Base-by-base conservation (phyloP, 139 green algal genomes). In the Chlamydomonas asymmetrica region DNA sequence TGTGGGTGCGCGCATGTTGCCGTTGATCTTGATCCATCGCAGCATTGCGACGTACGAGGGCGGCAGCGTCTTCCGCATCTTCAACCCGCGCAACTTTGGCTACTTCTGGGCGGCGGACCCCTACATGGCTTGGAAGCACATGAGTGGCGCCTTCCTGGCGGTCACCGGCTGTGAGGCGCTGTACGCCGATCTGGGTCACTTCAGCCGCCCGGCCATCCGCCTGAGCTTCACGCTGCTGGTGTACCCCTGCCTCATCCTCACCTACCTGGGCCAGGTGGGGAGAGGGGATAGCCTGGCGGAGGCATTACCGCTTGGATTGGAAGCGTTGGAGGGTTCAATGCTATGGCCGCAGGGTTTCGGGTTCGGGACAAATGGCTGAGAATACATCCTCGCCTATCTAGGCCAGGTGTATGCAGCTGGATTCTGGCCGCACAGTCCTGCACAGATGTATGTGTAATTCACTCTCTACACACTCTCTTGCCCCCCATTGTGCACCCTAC, bases 161-260 rank as follows among this genome's bases (percentile, higher is more conserved):
- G 63, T 94, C 16, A 93, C 89, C 27, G 89, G 89, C 9, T 68
- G 79, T 0, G 89, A 94, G 80, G 89, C 89, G 27, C 85, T 93
- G 69, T 94, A 86, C 78, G 88, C 88, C 10, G 89, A 92, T 69
- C 34, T 92, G 68, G 87, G 89, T 9, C 89, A 93, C 76, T 92
- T 93, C 73, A 80, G 54, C 20, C 20, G 41, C 25, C 23, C 22
- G 0, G 70, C 82, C 50, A 81, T 92, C 37, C 66, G 70, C 77
- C 65, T 81, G 68, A n/a, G 73, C 16, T 71, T 64, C 32, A 32
- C 16, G 23, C 16, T n/a, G 5, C 37, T 88, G 37, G 84, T 85
- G 13, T 93, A 87, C 75, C 89, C 89, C 29, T 85, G 77, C 32
- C 79, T 93, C 23, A 41, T 88, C 0, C 23, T 93, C 20, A 85